Conservation (phyloP, 306 rosid genomes). For the Lagenaria siceraria region DNA sequence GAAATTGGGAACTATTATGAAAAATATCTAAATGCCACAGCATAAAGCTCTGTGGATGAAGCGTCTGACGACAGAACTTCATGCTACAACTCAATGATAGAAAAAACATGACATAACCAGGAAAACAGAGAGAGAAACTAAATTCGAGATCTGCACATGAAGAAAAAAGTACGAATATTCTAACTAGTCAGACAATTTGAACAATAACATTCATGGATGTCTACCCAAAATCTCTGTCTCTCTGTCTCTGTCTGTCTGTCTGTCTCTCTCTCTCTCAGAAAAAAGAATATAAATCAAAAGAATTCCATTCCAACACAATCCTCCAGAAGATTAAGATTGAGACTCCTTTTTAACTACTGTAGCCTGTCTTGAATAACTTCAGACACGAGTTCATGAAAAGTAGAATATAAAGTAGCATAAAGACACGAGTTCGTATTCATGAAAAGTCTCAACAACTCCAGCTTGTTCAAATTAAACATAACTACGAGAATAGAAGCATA, state of each 20-base stretch:
- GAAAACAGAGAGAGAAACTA: background rate
- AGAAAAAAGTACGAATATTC: background rate
- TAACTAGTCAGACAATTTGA: background rate
- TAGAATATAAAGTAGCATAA: background rate
- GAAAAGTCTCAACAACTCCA: background rate
- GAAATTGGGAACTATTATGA: background rate
- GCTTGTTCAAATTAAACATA: conserved; percentile 6
- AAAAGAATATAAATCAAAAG: background rate
- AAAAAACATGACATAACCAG: background rate
- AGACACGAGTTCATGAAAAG: no score
- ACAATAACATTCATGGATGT: background rate
- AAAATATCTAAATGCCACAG: background rate
- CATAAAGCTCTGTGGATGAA: background rate
- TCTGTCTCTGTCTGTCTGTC: background rate
- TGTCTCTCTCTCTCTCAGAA: background rate
- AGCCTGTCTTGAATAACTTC: background rate
- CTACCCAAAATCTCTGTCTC: background rate
- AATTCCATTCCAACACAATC: background rate
- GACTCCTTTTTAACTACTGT: background rate
- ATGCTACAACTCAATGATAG: background rate
- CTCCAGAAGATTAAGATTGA: background rate
- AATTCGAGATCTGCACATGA: background rate
- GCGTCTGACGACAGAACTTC: background rate
- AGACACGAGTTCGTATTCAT: background rate
- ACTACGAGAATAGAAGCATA: background rate